Percentiles rank a stretch among this genome's conserved stretches.
These are phyloP conservation scores for Colletotrichum sojae DNA, from an alignment of 2,329 filamentous ascomycete genomes.

Conservation along the genomic window DNA sequence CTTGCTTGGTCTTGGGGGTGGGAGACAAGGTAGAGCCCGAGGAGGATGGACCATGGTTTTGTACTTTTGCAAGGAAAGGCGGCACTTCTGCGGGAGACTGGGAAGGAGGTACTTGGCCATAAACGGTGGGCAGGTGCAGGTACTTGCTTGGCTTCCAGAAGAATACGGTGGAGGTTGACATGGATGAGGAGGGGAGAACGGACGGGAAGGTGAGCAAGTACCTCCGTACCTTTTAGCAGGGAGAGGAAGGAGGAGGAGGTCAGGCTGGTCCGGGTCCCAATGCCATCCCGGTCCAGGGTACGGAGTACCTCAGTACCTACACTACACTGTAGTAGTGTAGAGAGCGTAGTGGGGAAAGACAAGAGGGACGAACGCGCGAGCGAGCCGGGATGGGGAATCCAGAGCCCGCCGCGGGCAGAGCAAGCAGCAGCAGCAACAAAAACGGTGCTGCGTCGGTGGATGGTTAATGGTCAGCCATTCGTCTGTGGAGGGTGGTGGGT, in stretches of 20 bases:
- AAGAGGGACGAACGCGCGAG: slow-evolving; percentile 39
- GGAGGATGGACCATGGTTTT: slow-evolving; percentile 33
- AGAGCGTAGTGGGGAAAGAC: slow-evolving; percentile 39
- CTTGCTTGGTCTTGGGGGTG: slow-evolving; percentile 12
- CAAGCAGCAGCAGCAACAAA: slow-evolving; percentile 1
- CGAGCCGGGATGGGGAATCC: slow-evolving; percentile 33
- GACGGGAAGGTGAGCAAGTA: slow-evolving; percentile 14
- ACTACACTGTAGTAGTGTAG: too few species aligned
- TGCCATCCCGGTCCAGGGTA: slow-evolving; percentile 17
- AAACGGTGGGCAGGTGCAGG: slow-evolving; percentile 38
- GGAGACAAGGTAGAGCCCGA: slow-evolving; percentile 37
- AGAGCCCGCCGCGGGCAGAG: slow-evolving; percentile 15
- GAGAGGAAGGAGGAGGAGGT: slow-evolving; percentile 15
- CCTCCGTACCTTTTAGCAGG: too few species aligned
- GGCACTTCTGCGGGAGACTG: slow-evolving; percentile 36
- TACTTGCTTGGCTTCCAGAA: slow-evolving; percentile 42
- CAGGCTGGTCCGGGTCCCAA: slow-evolving; percentile 35
- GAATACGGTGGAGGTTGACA: slow-evolving; percentile 41
- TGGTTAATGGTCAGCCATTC: slow-evolving; percentile 27
- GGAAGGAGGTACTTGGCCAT: slow-evolving; percentile 34
- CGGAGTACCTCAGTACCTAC: too few species aligned
- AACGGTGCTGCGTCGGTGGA: slow-evolving; percentile 1
- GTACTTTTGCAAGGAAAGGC: slow-evolving; percentile 38
- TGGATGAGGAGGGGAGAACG: slow-evolving; percentile 26
- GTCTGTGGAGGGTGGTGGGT: slow-evolving; percentile 39